Evolutionary conservation across 345 rosid genomes (phyloP), one percentile per base, ranked within the genome.

Genomic region (Bretschneidera sinensis): DNA sequence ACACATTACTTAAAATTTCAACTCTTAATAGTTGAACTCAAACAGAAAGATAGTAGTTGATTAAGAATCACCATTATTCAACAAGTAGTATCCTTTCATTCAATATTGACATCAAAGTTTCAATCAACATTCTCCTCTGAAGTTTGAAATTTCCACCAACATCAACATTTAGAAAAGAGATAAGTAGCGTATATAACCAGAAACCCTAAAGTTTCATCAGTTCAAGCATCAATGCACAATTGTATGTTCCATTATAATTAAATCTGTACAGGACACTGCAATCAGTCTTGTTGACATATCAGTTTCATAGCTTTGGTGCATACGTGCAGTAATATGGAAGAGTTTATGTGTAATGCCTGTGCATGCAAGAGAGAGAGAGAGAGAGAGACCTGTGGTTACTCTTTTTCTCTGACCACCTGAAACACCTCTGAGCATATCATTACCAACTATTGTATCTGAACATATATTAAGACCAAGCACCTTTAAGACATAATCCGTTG

Each of bases 341-440:
- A 53, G 25, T 18, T 43, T 19, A 53, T 16, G 20, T 21, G 0
- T 18, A 11, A 43, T n/a, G n/a, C n/a, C n/a, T n/a, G n/a, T n/a
- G n/a, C 34, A 67, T 45, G 18, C 43, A 59, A 55, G 14, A 53
- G 22, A 43, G 67, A 63, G 66, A 70, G 61, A 60, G 69, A 52
- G 73, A 77, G 61, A 70, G 57, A 57, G 49, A 92, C 98, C 96
- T 68, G 98, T 87, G 24, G 98, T 89, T 60, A 92, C 96, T 71
- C 98, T 79, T 76, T 89, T 92, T 51, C 87, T 85, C 54, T 89
- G 98, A 54, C 98, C 98, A 52, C 98, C 98, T 4, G 98, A 92
- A 66, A 92, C 91, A 24, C 98, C 98, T 79, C 98, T 82, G 63
- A 87, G 69, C 98, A 92, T 92, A 53, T 92, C 98, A 71, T 72